Evolutionary conservation across 495 filamentous ascomycete genomes (phyloP), one percentile per base, ranked within the genome.

Genomic region (Lophium mytilinum): DNA sequence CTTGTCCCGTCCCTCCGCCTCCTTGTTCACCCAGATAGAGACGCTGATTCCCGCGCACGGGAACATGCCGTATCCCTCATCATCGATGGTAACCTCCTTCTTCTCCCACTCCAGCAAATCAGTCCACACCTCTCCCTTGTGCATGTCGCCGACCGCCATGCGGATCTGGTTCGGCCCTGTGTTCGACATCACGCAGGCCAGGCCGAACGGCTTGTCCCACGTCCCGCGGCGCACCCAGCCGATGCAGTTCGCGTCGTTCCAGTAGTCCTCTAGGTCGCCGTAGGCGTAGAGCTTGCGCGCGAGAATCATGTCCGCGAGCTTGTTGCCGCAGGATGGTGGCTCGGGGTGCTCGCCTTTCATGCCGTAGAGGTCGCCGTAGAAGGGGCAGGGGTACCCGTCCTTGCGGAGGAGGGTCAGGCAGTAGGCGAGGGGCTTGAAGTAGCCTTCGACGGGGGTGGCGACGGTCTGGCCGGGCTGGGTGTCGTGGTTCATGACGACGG

Each of bases 361-460:
- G n/a, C 86, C 85, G 65, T 87, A 89, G 9, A 89, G 60, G 60
- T 90, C 86, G 34, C 86, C 86, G 64, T 84, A 89, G 66, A 86
- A 90, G 50, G 88, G 61, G 59, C 84, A 89, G 0, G 86, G 86
- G 55, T 83, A 84, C 36, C 86, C 85, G 11, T 75, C 68, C 37
- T 74, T 65, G 19, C 84, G 82, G 17, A 89, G 79, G 14, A 89
- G 80, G 53, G 88, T 88, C 46, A 73, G 69, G 17, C 67, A 51
- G 54, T 75, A 73, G n/a, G 69, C 72, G 19, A 75, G 58, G 1
- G 69, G 56, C 52, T 72, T 73, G 57, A 73, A 70, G 48, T 61
- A 64, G 10, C 57, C 56, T 48, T 67, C 60, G 41, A 75, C 54
- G 9, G 67, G 66, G 24, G 71, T 72, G 30, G 54, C 68, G 18